Conservation (phyloP, 169 alveolate species). For the Eimeria acervulina region DNA sequence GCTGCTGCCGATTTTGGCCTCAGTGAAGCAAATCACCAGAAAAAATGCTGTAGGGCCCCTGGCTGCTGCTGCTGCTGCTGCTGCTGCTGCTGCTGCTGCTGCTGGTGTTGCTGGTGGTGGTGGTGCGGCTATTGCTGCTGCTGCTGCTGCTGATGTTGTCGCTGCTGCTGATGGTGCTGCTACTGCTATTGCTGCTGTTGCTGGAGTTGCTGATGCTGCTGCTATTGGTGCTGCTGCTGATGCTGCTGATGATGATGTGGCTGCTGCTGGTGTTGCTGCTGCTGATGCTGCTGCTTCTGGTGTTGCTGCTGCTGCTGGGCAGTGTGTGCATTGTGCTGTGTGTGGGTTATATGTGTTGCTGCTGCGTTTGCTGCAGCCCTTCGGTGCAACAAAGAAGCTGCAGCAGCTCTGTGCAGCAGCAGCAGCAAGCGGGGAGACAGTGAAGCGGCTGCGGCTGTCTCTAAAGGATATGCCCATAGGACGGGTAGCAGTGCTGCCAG, state of each 20-base stretch:
- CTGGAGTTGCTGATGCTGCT: not conserved
- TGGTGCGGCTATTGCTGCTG: no score
- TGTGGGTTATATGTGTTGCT: not conserved
- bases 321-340: not conserved
- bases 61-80: not conserved
- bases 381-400: constrained; percentile 31
- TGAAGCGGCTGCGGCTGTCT: constrained; percentile 25
- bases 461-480: constrained; percentile 20
- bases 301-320: constrained; percentile 21
- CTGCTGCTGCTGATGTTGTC: not conserved
- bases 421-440: constrained; percentile 40
- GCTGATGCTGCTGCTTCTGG: not conserved
- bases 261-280: not conserved
- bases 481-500: not conserved
- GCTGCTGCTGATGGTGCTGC: not conserved
- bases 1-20: no score
- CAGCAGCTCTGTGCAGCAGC: constrained; percentile 33
- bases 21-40: no score
- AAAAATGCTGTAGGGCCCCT: no score
- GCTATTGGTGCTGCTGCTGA: not conserved
- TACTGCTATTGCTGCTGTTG: not conserved
- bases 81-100: no score
- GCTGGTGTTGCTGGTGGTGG: no score
- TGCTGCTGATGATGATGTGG: not conserved
- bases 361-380: constrained; percentile 46